These are phyloP conservation scores for Apocynum venetum DNA, from an alignment of 257 asterid genomes.

Conservation along the genomic window DNA sequence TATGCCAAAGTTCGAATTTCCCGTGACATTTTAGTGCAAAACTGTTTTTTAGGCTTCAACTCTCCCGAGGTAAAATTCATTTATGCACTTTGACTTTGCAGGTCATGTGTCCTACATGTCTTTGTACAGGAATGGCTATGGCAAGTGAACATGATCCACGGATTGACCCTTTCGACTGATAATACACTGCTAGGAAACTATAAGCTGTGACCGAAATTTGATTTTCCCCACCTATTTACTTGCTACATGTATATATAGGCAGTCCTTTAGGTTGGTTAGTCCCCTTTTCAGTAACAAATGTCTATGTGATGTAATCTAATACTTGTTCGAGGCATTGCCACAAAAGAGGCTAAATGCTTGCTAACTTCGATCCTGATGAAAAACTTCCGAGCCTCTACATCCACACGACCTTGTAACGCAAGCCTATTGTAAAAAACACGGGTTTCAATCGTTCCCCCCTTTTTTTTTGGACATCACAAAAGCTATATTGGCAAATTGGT, in stretches of 20 bases:
- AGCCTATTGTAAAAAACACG: neutral
- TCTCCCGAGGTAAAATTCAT: neutral
- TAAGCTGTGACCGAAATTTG: neutral
- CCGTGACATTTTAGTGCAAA: neutral
- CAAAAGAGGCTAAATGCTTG: neutral
- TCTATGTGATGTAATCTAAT: neutral
- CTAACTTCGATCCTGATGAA: neutral
- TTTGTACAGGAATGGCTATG: slow-evolving; percentile 97
- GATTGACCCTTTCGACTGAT: slow-evolving; percentile 79
- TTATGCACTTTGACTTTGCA: slow-evolving; percentile 28
- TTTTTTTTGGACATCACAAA: neutral
- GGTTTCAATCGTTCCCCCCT: neutral
- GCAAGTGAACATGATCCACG: slow-evolving; percentile 96
- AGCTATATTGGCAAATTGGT: neutral
- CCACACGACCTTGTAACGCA: neutral
- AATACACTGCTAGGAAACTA: neutral
- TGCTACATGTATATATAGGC: neutral
- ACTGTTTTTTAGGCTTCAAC: neutral
- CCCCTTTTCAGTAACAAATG: neutral
- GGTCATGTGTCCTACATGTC: slow-evolving; percentile 99
- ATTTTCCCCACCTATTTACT: neutral
- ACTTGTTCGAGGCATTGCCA: neutral
- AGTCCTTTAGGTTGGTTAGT: neutral
- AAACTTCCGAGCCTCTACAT: neutral
- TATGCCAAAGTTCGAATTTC: neutral